These are phyloP conservation scores for Ascochyta clinopodiicola DNA, from an alignment of 2,329 filamentous ascomycete species.

Conservation along the genomic window DNA sequence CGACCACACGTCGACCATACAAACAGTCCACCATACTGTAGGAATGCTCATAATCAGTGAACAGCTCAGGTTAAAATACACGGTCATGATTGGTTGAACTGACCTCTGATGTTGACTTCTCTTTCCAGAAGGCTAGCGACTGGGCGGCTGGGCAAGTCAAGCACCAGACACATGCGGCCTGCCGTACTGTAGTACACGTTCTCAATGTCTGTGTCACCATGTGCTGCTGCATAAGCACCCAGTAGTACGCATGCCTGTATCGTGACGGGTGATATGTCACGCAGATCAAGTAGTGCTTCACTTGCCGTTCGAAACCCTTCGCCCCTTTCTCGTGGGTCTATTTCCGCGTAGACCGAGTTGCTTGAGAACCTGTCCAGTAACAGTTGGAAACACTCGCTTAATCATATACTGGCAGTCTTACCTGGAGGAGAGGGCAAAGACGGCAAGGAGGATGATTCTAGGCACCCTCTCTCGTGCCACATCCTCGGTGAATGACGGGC, in stretches of 20 bases:
- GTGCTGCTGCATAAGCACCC: constrained; percentile 32
- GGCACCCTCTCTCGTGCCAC: constrained; percentile 24
- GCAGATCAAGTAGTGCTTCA: constrained; percentile 28
- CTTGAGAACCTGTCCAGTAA: constrained; percentile 20
- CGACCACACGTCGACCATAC: constrained; percentile 38
- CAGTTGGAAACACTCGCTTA: background rate
- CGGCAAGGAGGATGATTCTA: constrained; percentile 26
- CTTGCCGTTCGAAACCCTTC: constrained; percentile 25
- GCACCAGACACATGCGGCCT: constrained; percentile 30
- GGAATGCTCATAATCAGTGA: background rate
- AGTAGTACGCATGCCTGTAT: constrained; percentile 30
- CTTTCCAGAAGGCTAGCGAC: constrained; percentile 29
- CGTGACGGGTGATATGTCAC: constrained; percentile 24
- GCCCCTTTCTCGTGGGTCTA: constrained; percentile 26
- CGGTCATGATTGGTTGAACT: background rate
- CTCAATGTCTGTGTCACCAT: constrained; percentile 32
- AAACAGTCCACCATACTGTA: constrained; percentile 30
- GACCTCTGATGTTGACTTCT: constrained; percentile 32
- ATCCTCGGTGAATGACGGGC: constrained; percentile 27
- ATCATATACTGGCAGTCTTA: background rate
- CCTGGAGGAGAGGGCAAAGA: constrained; percentile 30
- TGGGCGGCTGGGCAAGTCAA: constrained; percentile 29
- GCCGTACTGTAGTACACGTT: constrained; percentile 33
- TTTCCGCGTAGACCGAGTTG: constrained; percentile 19
- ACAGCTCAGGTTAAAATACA: background rate